phyloP scores from a whole-genome alignment of 2,329 filamentous ascomycete genomes.

The Scedosporium boydii region DNA sequence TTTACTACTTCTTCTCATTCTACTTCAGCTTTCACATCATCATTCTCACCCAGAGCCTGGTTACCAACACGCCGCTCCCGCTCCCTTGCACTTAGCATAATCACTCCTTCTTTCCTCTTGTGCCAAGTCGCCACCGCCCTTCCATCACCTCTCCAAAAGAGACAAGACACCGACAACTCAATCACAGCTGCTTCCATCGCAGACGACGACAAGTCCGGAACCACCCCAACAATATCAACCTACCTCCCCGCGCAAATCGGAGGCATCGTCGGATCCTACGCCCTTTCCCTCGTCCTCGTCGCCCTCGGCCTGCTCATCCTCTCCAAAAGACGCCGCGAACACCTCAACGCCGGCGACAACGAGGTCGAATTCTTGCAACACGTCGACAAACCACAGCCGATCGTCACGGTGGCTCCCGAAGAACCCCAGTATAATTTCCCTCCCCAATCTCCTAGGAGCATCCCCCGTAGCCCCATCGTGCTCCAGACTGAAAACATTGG shows the following conservation, averaged over 20 bases:
- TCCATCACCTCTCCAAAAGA: slow-evolving; percentile 13
- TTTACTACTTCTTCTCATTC: slow-evolving; percentile 15
- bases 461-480: slow-evolving; percentile 12
- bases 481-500: not conserved
- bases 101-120: slow-evolving; percentile 10
- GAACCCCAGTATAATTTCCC: slow-evolving; percentile 6
- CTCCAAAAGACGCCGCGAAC: slow-evolving; percentile 43
- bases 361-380: slow-evolving; percentile 32
- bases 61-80: slow-evolving; percentile 9
- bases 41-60: slow-evolving; percentile 1
- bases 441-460: slow-evolving; percentile 11
- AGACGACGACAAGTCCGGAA: slow-evolving; percentile 9
- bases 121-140: slow-evolving; percentile 21
- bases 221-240: slow-evolving; percentile 31
- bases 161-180: slow-evolving; percentile 18
- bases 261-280: slow-evolving; percentile 75
- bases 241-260: slow-evolving; percentile 75
- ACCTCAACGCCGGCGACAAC: slow-evolving; percentile 42
- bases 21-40: slow-evolving; percentile 14
- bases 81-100: slow-evolving; percentile 11
- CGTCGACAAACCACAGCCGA: slow-evolving; percentile 3
- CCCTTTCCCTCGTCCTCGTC: slow-evolving; percentile 65
- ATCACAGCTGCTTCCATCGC: slow-evolving; percentile 17
- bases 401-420: not conserved
- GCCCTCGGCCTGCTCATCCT: slow-evolving; percentile 56